Conservation (phyloP, 441 rosid species). For the Biscutella laevigata region DNA sequence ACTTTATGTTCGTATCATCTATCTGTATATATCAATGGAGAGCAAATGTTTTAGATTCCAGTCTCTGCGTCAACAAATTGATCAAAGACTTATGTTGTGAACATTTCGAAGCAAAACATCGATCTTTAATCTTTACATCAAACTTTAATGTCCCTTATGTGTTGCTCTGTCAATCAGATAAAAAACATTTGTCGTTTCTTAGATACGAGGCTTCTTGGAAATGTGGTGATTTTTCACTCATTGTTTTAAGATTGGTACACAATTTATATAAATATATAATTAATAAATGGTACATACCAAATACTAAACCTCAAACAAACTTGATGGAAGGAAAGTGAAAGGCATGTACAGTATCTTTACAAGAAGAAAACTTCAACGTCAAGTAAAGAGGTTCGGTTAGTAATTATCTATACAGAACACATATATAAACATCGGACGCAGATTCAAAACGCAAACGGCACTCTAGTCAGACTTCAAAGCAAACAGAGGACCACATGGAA, state of each 20-base stretch:
- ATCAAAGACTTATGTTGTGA: neutral
- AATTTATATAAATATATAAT: neutral
- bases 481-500: too few relatives aligned
- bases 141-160: too few relatives aligned
- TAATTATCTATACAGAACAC: neutral
- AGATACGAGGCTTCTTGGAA: too few relatives aligned
- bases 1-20: neutral
- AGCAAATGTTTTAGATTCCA: neutral
- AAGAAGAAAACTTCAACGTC: slow-evolving; percentile 10
- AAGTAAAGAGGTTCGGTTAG: slow-evolving; percentile 8
- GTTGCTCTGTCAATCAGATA: too few relatives aligned
- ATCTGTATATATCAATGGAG: slow-evolving; percentile 16
- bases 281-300: neutral
- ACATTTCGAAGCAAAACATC: too few relatives aligned
- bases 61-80: neutral
- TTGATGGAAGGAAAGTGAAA: slow-evolving; percentile 12
- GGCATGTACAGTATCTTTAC: slow-evolving; percentile 5
- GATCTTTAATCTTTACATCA: too few relatives aligned
- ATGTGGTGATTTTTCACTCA: neutral
- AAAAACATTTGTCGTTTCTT: too few relatives aligned
- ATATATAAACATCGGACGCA: slow-evolving; percentile 4
- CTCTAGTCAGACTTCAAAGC: neutral
- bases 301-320: slow-evolving; percentile 16
- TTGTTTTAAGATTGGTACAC: neutral
- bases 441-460: slow-evolving; percentile 16